A percentile compares a stretch with the other conserved stretches of the same genome.
Evolutionary conservation across 139 green algal genomes (phyloP).

Genomic region (Volvox africanus): DNA sequence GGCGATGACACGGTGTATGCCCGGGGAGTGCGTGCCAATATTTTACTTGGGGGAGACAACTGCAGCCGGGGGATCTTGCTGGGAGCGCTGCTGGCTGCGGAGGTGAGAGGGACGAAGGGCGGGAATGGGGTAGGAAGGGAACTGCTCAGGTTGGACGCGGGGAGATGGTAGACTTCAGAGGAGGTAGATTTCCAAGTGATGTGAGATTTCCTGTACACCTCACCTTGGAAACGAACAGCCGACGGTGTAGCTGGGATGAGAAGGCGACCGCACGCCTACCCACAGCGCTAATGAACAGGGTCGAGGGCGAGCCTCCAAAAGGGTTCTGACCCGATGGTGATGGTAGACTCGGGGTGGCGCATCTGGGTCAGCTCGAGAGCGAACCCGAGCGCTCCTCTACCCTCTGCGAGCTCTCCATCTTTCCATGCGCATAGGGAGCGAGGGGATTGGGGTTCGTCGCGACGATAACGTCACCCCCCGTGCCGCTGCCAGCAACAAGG

Average conservation of each 20-base stretch:
- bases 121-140: background rate
- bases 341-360: no score
- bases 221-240: background rate
- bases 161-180: no score
- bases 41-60: slow-evolving; percentile 61
- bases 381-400: no score
- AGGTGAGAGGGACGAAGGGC: background rate
- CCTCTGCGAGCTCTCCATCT: no score
- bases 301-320: no score
- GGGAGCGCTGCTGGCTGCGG: slow-evolving; percentile 62
- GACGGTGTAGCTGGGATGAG: background rate
- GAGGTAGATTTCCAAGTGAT: background rate
- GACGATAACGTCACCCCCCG: no score
- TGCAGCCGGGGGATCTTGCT: slow-evolving; percentile 46
- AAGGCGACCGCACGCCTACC: background rate
- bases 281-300: no score
- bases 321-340: no score
- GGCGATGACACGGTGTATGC: slow-evolving; percentile 35
- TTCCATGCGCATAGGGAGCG: no score
- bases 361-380: no score
- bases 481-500: no score
- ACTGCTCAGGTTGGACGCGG: background rate
- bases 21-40: slow-evolving; percentile 57
- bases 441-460: no score
- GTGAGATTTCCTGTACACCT: background rate